phyloP scores from a whole-genome alignment of 1,284 basidiomycete genomes.

The Caloboletus inedulis region DNA sequence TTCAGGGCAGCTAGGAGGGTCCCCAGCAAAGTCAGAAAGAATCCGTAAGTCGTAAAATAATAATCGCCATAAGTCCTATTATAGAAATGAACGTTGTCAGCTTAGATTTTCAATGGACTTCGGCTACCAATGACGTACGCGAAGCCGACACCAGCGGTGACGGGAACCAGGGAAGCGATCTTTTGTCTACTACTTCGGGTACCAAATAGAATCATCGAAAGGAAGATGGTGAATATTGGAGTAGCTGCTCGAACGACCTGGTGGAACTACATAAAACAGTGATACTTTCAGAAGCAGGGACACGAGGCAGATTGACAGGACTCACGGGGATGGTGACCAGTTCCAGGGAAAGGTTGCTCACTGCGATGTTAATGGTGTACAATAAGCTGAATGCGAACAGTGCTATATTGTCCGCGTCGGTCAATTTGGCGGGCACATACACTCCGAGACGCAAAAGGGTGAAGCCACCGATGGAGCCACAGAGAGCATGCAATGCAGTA shows the following conservation, averaged over 20 bases:
- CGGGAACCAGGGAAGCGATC: slow-evolving; percentile 77
- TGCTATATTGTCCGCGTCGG: slow-evolving; percentile 55
- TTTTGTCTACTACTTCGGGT: slow-evolving; percentile 54
- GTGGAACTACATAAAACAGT: slow-evolving; percentile 63
- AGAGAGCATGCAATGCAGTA: slow-evolving; percentile 84
- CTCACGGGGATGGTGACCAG: slow-evolving; percentile 88
- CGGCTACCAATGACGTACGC: slow-evolving; percentile 59
- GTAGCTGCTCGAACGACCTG: slow-evolving; percentile 93
- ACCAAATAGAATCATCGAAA: slow-evolving; percentile 61
- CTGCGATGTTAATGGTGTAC: slow-evolving; percentile 89
- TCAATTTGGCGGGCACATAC: slow-evolving; percentile 62
- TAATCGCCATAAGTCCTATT: slow-evolving; percentile 87
- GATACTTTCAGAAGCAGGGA: background rate
- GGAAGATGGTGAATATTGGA: slow-evolving; percentile 83
- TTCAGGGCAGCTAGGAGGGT: slow-evolving; percentile 88
- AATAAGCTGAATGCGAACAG: slow-evolving; percentile 79
- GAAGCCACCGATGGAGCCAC: slow-evolving; percentile 77
- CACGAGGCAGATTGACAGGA: slow-evolving; percentile 16
- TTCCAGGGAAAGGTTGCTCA: slow-evolving; percentile 85
- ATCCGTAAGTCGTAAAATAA: slow-evolving; percentile 78
- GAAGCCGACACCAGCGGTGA: slow-evolving; percentile 87
- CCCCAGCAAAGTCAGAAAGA: slow-evolving; percentile 82
- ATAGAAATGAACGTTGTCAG: background rate
- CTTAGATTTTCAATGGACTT: background rate
- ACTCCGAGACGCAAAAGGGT: slow-evolving; percentile 57